Evolutionary conservation across 2,329 filamentous ascomycete genomes (phyloP), one percentile per base, ranked within the genome.

Genomic region (Aschersonia sp.): DNA sequence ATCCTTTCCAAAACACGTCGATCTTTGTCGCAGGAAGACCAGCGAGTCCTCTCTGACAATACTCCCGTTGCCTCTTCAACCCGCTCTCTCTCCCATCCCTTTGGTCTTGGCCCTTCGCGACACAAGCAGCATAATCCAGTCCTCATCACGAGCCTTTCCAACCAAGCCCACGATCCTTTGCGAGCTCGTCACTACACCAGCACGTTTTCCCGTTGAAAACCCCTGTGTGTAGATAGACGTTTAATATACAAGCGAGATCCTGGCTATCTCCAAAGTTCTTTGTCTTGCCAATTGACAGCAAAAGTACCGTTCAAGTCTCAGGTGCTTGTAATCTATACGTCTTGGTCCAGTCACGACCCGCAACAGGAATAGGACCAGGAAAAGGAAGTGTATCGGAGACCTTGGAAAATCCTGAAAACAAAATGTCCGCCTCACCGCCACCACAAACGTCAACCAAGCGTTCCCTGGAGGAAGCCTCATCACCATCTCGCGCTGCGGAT

Each of bases 391-490:
- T n/a, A 48, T 48, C 43, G 6, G 46, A 48, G 37, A 45, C n/a
- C 40, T 8, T 37, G 31, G 6, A 7, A 37, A 41, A 45, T 7
- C 9, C 40, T 6, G n/a, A 41, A 9, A 41, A 29, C 5, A 77
- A 66, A 57, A 89, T 89, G 84, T 88, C 84, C 69, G 76, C 83
- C 53, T 87, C 78, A 54, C 79, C 78, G 32, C 68, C 73, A 52
- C 72, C 73, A 52, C 78, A 79, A 45, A 83, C 81, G 50, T 82
- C 79, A 57, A 72, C 77, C 53, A 98, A 98, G 78, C 88, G 92
- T 61, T 92, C 92, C 51, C 80, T 98, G 54, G 92, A 98, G 73
- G 92, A 97, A 62, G 85, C 90, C 9, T 97, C 92, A 14, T 98
- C 92, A 8, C 92, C 92, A 37, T 94, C 88, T 32, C 85, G 85